Evolutionary conservation across 352 stramenopile genomes (phyloP), one percentile per base, ranked within the genome.

Genomic region (Pythium myriotylum): DNA sequence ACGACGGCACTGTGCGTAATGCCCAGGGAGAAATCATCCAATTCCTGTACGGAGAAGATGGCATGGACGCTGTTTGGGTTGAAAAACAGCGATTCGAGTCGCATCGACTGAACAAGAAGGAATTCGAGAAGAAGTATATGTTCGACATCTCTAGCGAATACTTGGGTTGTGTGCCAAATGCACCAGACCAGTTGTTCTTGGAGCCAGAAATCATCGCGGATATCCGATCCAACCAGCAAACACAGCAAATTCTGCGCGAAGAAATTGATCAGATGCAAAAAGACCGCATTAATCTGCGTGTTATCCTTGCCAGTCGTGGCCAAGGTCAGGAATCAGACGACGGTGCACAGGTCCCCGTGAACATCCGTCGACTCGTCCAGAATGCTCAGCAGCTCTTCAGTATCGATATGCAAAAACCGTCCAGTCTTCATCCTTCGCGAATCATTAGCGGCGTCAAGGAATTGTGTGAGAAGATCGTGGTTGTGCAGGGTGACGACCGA

Each of bases 1-100:
- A 99, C 74, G 98, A 99, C 84, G 96, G 97, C 65, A 99, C 97
- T 10, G 87, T 99, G n/a, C 89, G 98, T 68, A 99, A 98, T 52
- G 82, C 82, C 12, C 84, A 93, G 49, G 84, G 84, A 12, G 83
- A 92, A 53, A 95, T 95, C 68, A 88, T 95, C 47, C 86, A 95
- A 62, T 95, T 95, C 52, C 53, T 93, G 56, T 94, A 94, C 43
- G 97, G 97, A 62, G 98, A 99, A 77, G 98, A 99, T 73, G 97
- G 97, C 53, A 99, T 99, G 97, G 97, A 99, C 83, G 97, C 94
- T 4, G 94, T 98, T n/a, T 99, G 95, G 94, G 98, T 99, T 47
- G 97, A 99, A 72, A 97, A 98, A 53, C 97, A 99, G 79, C 84
- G 79, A 37, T 97, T 98, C 43, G 82, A 97, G 52, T 91, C 86